These are phyloP conservation scores for Trichoderma virens DNA, from an alignment of 495 filamentous ascomycete genomes.

Conservation along the genomic window DNA sequence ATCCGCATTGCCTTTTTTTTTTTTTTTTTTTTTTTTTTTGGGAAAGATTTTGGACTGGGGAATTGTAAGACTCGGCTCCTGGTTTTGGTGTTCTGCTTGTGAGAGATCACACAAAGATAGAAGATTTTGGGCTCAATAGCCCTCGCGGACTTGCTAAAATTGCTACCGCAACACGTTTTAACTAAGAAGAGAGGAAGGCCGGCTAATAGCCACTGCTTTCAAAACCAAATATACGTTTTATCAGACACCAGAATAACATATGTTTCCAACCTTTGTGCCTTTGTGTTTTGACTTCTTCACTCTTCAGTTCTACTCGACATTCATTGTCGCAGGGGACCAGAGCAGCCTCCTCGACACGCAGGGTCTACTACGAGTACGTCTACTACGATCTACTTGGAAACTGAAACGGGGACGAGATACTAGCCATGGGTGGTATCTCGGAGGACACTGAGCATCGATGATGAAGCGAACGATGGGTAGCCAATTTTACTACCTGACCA, in stretches of 20 bases:
- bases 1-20: background rate
- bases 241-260: background rate
- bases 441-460: too few relatives aligned
- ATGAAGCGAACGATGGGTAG: too few relatives aligned
- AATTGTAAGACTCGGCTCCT: background rate
- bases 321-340: too few relatives aligned
- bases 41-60: background rate
- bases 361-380: too few relatives aligned
- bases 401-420: too few relatives aligned
- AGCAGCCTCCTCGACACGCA: too few relatives aligned
- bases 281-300: too few relatives aligned
- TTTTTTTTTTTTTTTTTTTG: background rate
- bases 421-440: too few relatives aligned
- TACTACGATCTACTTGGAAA: too few relatives aligned
- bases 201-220: background rate
- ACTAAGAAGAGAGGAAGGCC: background rate
- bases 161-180: constrained; percentile 3
- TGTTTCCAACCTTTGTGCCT: background rate
- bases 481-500: background rate
- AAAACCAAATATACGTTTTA: constrained; percentile 9
- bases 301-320: too few relatives aligned
- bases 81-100: background rate
- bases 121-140: constrained; percentile 1
- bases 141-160: background rate
- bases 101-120: constrained; percentile 5